Conservation (phyloP, 805 yeast genomes). For the Komagataella phaffii region DNA sequence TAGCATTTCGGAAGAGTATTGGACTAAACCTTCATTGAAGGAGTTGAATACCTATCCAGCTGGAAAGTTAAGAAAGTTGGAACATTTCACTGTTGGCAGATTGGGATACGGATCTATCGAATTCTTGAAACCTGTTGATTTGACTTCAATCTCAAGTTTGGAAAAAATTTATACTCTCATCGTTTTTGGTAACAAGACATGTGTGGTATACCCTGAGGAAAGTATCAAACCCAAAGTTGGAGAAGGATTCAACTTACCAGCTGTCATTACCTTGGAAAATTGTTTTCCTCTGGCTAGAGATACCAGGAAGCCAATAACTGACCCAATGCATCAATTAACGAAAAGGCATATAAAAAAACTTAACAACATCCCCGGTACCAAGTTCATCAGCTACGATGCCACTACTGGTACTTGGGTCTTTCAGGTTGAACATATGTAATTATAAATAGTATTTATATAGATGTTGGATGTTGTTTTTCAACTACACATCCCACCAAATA, state of each 20-base stretch:
- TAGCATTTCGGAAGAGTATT: conserved; percentile 58
- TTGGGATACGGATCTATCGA: conserved; percentile 64
- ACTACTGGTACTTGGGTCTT: conserved; percentile 63
- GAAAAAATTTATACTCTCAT: conserved; percentile 54
- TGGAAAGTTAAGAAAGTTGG: conserved; percentile 48
- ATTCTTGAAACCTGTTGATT: conserved; percentile 73
- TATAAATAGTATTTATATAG: background rate
- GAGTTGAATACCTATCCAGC: conserved; percentile 47
- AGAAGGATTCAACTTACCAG: conserved; percentile 73
- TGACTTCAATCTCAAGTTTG: conserved; percentile 49
- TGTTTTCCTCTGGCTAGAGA: conserved; percentile 73
- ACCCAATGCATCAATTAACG: conserved; percentile 61
- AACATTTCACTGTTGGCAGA: conserved; percentile 66
- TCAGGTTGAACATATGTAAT: conserved; percentile 26
- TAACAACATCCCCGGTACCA: conserved; percentile 41
- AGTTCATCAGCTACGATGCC: conserved; percentile 68
- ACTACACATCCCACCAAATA: background rate
- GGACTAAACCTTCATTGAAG: conserved; percentile 68
- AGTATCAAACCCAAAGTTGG: conserved; percentile 49
- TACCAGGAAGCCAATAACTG: conserved; percentile 60
- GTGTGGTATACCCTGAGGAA: conserved; percentile 63
- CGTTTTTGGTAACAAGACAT: conserved; percentile 47
- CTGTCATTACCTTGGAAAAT: conserved; percentile 58
- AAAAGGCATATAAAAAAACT: conserved; percentile 56
- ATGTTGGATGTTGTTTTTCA: background rate